A percentile compares a stretch with the other conserved stretches of the same genome.
phyloP scores from a whole-genome alignment of 116 monocot genomes.

The Trichopus zeylanicus region DNA sequence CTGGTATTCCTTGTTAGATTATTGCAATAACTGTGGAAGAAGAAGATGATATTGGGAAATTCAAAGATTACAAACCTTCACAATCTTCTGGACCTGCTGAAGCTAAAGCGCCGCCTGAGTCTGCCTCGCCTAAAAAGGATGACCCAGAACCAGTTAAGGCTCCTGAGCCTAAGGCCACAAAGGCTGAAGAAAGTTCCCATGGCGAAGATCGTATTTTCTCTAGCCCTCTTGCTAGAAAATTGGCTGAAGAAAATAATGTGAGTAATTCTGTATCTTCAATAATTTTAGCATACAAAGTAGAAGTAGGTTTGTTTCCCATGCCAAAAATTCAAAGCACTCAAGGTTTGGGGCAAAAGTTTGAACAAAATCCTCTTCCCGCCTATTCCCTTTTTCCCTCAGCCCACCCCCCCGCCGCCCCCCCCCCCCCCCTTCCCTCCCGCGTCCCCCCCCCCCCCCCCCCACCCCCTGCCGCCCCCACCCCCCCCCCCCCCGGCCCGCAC shows the following conservation, averaged over 20 bases:
- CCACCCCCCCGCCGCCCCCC: no score
- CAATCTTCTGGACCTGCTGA: constrained; percentile 31
- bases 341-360: no score
- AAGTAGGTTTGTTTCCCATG: no score
- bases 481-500: no score
- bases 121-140: constrained; percentile 31
- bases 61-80: constrained; percentile 73
- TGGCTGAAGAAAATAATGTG: constrained; percentile 95
- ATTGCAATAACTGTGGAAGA: constrained; percentile 96
- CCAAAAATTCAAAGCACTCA: no score
- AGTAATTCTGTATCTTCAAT: not conserved
- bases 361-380: no score
- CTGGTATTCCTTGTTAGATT: constrained; percentile 19
- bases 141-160: constrained; percentile 25
- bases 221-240: constrained; percentile 86
- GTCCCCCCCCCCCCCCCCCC: no score
- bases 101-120: constrained; percentile 28
- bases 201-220: constrained; percentile 66
- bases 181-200: constrained; percentile 27
- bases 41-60: constrained; percentile 68
- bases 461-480: no score
- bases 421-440: no score
- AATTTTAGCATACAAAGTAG: not conserved
- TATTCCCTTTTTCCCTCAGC: no score
- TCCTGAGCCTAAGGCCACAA: constrained; percentile 31